Evolutionary conservation across 2,329 filamentous ascomycete genomes (phyloP).

Genomic region (Trichoderma asperellum): DNA sequence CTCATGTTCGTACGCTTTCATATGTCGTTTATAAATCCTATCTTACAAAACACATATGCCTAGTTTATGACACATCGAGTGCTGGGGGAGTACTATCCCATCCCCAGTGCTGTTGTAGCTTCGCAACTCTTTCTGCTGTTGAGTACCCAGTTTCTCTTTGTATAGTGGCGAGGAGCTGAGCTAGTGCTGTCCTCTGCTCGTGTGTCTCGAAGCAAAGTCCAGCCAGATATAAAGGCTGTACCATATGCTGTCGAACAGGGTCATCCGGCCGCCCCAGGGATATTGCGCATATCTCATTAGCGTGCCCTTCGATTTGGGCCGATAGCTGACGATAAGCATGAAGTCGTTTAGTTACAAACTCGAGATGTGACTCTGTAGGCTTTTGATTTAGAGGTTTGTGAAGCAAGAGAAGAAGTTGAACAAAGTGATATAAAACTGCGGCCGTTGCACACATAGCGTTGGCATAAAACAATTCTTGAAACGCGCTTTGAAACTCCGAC

Average conservation of each 20-base stretch:
- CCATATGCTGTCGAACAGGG: constrained; percentile 27
- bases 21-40: not conserved
- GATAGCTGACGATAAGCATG: constrained; percentile 25
- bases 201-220: constrained; percentile 28
- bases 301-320: constrained; percentile 27
- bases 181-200: constrained; percentile 25
- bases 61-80: not conserved
- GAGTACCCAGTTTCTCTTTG: constrained; percentile 26
- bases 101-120: constrained; percentile 19
- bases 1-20: not conserved
- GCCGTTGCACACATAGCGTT: constrained; percentile 32
- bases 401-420: constrained; percentile 30
- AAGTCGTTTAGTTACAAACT: constrained; percentile 24
- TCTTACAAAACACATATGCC: not conserved
- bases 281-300: constrained; percentile 28
- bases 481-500: constrained; percentile 19
- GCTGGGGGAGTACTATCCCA: constrained; percentile 12
- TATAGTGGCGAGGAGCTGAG: constrained; percentile 23
- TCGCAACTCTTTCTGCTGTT: constrained; percentile 21
- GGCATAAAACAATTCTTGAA: constrained; percentile 30
- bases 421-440: constrained; percentile 31
- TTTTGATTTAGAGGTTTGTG: constrained; percentile 27
- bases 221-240: constrained; percentile 28
- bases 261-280: constrained; percentile 25
- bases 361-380: not conserved